A percentile compares a stretch with the other conserved stretches of the same genome.
phyloP scores from a whole-genome alignment of 1,284 basidiomycete genomes.

The Malassezia caprae region DNA sequence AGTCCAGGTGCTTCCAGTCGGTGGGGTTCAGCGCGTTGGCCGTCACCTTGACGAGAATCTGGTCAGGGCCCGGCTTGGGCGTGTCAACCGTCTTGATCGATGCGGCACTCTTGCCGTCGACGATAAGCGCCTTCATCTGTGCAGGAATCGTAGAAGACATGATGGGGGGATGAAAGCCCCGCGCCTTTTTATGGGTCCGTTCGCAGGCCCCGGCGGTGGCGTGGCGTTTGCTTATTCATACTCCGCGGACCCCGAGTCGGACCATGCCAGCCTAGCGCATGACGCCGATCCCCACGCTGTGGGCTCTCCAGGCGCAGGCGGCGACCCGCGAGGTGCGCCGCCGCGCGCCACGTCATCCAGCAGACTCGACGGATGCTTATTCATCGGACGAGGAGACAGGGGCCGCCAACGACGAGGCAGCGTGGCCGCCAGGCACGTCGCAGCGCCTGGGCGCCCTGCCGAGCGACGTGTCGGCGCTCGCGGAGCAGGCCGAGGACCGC shows the following conservation, averaged over 20 bases:
- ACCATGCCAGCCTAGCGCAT: neutral
- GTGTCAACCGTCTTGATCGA: slow-evolving; percentile 27
- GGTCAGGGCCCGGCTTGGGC: slow-evolving; percentile 24
- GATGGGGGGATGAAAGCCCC: neutral
- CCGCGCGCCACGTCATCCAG: neutral
- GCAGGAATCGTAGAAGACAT: slow-evolving; percentile 2
- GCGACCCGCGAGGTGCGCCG: slow-evolving; percentile 7
- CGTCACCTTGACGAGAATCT: slow-evolving; percentile 28
- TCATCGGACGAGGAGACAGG: slow-evolving; percentile 10
- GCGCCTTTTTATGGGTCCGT: neutral
- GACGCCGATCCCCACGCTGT: slow-evolving; percentile 6
- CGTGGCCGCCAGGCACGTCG: neutral
- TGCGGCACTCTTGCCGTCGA: slow-evolving; percentile 24
- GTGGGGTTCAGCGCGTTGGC: slow-evolving; percentile 43
- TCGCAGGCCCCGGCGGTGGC: neutral
- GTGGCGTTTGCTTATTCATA: neutral
- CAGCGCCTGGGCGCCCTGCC: neutral
- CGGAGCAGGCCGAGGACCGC: slow-evolving; percentile 12
- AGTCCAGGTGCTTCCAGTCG: slow-evolving; percentile 48
- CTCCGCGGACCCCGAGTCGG: neutral
- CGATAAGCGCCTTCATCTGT: slow-evolving; percentile 32
- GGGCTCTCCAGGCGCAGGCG: slow-evolving; percentile 14
- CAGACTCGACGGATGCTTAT: neutral
- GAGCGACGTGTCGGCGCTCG: neutral
- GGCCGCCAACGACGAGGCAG: neutral